Evolutionary conservation across 2,329 filamentous ascomycete species (phyloP), one percentile per base, ranked within the genome.

Genomic region (Fusarium hostae): DNA sequence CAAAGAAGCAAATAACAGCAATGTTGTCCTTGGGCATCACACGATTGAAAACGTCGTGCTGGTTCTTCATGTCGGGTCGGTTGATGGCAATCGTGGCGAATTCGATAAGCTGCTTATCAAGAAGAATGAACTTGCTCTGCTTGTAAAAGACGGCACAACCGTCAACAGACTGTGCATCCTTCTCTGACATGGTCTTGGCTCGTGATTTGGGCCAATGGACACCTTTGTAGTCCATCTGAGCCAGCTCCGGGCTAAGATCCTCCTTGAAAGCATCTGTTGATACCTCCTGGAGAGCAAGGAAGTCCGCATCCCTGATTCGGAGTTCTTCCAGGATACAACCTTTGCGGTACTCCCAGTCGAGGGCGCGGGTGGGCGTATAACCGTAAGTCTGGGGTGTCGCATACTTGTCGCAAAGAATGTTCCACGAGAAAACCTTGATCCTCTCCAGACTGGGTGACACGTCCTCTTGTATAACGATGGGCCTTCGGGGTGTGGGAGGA

Each of bases 21-120:
- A 99, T 97, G 79, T 98, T 95, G 85, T 99, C 96, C 83, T 96
- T 94, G 68, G 95, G 95, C 96, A 98, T 98, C 67, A 99, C 92
- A 32, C 96, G 92, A 81, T 99, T 99, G 87, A 97, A 98, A 63
- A 98, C 95, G 77, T 99, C 96, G 79, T 97, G 94, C 77, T 97
- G 94, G 62, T 95, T 94, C 84, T 98, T 98, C 90, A 98, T 97
- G 79, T 98, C 96, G 5, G 95, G 94, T 72, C 96, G 88, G 79
- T 97, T 96, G 82, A 99, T 97, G 72, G 95, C 95, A 62, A 94
- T 93, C 65, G 94, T 92, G 40, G 93, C 91, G 79, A 98, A 97
- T 81, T 98, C 94, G 77, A 99, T 92, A 70, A 97, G 85, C 78
- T 97, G 93, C 84, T 98, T 98, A 84, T 98, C 95, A 28, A 99